Evolutionary conservation across 1,139 yeast genomes (phyloP), one percentile per base, ranked within the genome.

Genomic region (Debaryomyces sp.): DNA sequence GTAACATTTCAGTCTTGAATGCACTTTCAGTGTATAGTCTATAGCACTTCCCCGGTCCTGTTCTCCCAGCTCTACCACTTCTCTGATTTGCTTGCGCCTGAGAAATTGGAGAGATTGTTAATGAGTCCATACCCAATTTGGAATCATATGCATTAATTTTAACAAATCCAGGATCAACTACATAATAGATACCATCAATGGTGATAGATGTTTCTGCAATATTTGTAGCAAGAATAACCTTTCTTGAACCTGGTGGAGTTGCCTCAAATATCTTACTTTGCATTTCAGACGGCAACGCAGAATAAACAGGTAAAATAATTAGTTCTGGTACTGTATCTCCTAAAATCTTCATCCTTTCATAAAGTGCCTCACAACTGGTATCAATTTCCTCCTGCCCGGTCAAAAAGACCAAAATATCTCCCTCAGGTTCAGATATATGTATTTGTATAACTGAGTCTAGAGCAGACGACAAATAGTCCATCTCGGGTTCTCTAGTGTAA

Each of bases 351-450:
- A 87, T 78, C 50, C 90, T 75, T 53, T 87, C 88, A 51, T 69
- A 78, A 6, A 91, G 67, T 0, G 85, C 81, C 59, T 89, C 96
- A 61, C 95, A 89, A 51, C 95, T 84, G 0, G 96, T 85, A 60
- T 92, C 99, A 61, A 92, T 92, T 62, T 90, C 97, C 52, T 90
- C 97, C 64, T 92, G 97, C 43, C 99, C 98, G 0, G 96, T 89
- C 38, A 90, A 70, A 60, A 90, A 90, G 7, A 90, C 96, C 40
- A 90, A 67, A 33, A 90, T 89, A 63, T 90, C 97, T 36, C 97
- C 97, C 2, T 77, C 72, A 0, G 86, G 85, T 58, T 88, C 95
- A 8, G 89, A 80, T 15, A 86, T 71, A 62, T 90, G 97, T 37
- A 90, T 89, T 59, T 89, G 95, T 61, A 90, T 72, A 5, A 89